Evolutionary conservation across 805 yeast genomes (phyloP).

Genomic region (Brettanomyces custersianus): DNA sequence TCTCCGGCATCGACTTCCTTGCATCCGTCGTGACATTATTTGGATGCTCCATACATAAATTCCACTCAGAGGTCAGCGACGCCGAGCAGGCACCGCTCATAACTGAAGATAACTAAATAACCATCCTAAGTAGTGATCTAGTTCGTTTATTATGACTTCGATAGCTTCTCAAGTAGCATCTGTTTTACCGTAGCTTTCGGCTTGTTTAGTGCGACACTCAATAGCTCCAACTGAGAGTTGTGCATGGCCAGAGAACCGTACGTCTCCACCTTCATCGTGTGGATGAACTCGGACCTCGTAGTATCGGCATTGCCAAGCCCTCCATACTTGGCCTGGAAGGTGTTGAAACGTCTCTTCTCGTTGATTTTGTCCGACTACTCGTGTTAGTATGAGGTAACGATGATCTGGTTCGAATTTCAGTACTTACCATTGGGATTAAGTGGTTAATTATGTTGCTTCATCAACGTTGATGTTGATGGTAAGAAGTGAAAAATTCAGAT

Average conservation of each 20-base stretch:
- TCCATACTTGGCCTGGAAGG: slow-evolving; percentile 49
- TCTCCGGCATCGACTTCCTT: slow-evolving; percentile 48
- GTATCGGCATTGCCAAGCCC: slow-evolving; percentile 77
- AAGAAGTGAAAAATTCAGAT: neutral
- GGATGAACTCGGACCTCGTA: slow-evolving; percentile 57
- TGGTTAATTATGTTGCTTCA: neutral
- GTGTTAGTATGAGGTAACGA: slow-evolving; percentile 1
- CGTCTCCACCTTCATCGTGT: slow-evolving; percentile 60
- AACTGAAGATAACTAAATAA: too few relatives aligned
- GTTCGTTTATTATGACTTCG: slow-evolving; percentile 14
- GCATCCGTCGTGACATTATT: slow-evolving; percentile 39
- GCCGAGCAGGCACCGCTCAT: slow-evolving; percentile 28
- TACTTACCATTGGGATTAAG: too few relatives aligned
- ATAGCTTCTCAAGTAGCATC: slow-evolving; percentile 33
- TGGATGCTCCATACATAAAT: slow-evolving; percentile 21
- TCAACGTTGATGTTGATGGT: neutral
- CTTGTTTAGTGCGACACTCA: slow-evolving; percentile 43
- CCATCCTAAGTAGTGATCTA: neutral
- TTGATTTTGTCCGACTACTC: slow-evolving; percentile 55
- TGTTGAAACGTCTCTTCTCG: slow-evolving; percentile 48
- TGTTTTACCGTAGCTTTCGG: slow-evolving; percentile 26
- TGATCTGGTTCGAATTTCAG: too few relatives aligned
- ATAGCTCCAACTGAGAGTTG: slow-evolving; percentile 42
- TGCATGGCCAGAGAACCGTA: slow-evolving; percentile 56
- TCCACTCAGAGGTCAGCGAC: slow-evolving; percentile 6